These are phyloP conservation scores for Phaseolus lunatus DNA, from an alignment of 306 rosid genomes.

Conservation along the genomic window DNA sequence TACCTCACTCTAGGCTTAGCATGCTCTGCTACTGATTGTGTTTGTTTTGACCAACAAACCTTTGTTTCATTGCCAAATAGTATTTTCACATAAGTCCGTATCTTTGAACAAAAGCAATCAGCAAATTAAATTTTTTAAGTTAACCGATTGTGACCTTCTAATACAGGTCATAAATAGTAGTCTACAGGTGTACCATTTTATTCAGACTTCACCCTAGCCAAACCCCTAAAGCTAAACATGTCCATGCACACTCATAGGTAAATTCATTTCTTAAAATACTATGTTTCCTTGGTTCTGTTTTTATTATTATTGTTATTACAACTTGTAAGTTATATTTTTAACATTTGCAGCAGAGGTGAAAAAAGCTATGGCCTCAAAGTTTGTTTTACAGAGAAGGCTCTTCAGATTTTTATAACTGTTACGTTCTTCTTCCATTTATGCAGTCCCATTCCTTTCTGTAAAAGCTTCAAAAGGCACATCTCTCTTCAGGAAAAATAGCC, in stretches of 20 bases:
- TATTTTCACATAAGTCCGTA: no score
- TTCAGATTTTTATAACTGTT: conserved; percentile 53
- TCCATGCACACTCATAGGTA: not conserved
- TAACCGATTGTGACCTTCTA: no score
- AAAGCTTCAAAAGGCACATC: conserved; percentile 41
- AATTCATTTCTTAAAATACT: not conserved
- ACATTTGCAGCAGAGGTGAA: conserved; percentile 31
- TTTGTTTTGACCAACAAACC: no score
- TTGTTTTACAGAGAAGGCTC: conserved; percentile 55
- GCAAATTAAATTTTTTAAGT: no score
- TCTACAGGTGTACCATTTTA: no score
- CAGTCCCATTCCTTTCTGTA: conserved; percentile 36
- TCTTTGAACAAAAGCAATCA: no score
- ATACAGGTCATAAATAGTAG: no score
- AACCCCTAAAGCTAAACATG: no score
- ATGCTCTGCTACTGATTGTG: no score
- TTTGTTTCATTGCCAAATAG: no score
- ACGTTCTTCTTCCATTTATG: conserved; percentile 19
- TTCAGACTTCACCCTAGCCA: no score
- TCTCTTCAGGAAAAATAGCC: not conserved
- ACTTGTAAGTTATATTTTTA: not conserved
- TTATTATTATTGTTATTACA: not conserved
- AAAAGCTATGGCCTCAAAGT: conserved; percentile 61
- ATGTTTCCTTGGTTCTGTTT: not conserved
- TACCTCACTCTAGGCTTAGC: no score